Evolutionary conservation across 2,329 filamentous ascomycete genomes (phyloP).

Genomic region (Fusarium sp.): DNA sequence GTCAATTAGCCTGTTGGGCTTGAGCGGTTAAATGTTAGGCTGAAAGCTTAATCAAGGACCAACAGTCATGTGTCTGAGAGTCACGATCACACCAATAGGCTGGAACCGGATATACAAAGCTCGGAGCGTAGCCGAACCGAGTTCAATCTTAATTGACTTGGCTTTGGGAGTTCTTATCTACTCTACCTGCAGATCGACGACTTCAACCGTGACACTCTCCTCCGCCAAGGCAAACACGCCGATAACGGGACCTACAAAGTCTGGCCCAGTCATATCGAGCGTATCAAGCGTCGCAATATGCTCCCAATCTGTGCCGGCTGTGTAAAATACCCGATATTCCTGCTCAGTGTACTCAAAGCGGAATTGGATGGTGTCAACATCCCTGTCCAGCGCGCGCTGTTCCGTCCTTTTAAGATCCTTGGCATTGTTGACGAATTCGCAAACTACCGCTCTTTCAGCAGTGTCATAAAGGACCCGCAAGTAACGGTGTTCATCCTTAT

Average conservation of each 20-base stretch:
- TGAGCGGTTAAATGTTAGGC: background rate
- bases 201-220: background rate
- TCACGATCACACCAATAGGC: background rate
- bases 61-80: background rate
- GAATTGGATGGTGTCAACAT: background rate
- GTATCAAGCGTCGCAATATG: conserved; percentile 2
- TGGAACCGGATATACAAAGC: background rate
- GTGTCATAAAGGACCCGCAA: background rate
- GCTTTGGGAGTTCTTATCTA: background rate
- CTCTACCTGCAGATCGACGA: conserved; percentile 1
- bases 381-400: background rate
- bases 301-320: background rate
- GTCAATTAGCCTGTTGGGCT: background rate
- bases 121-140: background rate
- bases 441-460: background rate
- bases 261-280: conserved; percentile 8
- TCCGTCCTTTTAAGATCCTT: background rate
- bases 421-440: background rate
- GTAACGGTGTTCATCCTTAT: conserved; percentile 16
- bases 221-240: conserved; percentile 1
- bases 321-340: background rate
- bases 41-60: conserved; percentile 8
- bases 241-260: conserved; percentile 19
- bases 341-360: conserved; percentile 8
- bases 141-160: background rate